Evolutionary conservation across 1,284 basidiomycete genomes (phyloP).

Genomic region (Heterobasidion irregulare): DNA sequence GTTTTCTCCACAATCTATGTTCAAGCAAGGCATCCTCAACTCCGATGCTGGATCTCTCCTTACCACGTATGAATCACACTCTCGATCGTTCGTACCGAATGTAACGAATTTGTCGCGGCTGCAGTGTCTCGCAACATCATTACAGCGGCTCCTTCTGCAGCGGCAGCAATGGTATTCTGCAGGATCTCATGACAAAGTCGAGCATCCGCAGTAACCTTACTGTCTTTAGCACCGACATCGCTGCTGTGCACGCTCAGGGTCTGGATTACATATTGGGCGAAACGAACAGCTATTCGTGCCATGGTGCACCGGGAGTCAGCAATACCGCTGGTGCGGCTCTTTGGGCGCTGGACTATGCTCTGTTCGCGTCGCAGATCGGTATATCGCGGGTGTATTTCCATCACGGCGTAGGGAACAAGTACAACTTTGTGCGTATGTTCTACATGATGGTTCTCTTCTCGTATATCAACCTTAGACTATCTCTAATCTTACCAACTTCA

Average conservation of each 20-base stretch:
- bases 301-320: conserved; percentile 59
- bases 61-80: conserved; percentile 18
- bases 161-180: conserved; percentile 38
- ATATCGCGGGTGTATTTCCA: conserved; percentile 30
- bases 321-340: conserved; percentile 64
- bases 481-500: conserved; percentile 12
- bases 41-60: conserved; percentile 24
- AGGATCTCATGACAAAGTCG: conserved; percentile 54
- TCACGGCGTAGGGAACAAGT: conserved; percentile 34
- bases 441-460: background rate
- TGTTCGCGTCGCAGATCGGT: conserved; percentile 36
- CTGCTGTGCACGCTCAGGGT: conserved; percentile 33
- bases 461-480: background rate
- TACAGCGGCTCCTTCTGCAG: conserved; percentile 53
- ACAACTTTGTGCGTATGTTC: conserved; percentile 28
- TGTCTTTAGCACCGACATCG: conserved; percentile 39
- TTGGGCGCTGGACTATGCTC: conserved; percentile 59
- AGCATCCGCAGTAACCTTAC: conserved; percentile 51
- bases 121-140: conserved; percentile 54
- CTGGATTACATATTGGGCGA: conserved; percentile 54
- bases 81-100: background rate
- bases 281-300: conserved; percentile 27
- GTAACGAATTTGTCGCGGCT: background rate
- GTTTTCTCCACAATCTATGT: conserved; percentile 50
- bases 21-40: conserved; percentile 23